Base-by-base conservation (phyloP, 768 basidiomycete species). In the Suillus bovinus region DNA sequence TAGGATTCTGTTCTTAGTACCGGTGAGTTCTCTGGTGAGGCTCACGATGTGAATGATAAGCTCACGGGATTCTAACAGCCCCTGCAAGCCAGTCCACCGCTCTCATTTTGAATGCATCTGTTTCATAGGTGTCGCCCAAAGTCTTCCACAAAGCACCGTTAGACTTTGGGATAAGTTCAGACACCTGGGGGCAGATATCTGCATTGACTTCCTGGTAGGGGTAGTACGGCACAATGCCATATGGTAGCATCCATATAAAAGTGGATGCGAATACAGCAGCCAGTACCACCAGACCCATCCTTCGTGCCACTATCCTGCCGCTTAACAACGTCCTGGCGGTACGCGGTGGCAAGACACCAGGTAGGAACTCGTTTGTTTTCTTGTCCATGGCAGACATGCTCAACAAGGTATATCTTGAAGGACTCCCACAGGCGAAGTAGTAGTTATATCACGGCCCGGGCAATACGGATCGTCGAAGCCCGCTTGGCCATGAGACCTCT, bases 1-100 rank as follows among this genome's bases (percentile, higher is more conserved):
- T 75, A 84, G 1, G 79, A 80, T 65, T 83, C 82, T 16, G 84
- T 86, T 29, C 84, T n/a, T 85, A 53, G 58, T 64, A 31, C 20
- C 44, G 42, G 53, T 68, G 39, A 67, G 61, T 50, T 4, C 33
- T 27, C n/a, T 58, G n/a, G n/a, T 41, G 24, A 31, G 39, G 55
- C 42, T 50, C 4, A 13, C 31, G 29, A 41, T 31, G 20, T n/a
- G n/a, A 33, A 46, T 22, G 9, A 17, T n/a, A 44, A n/a, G 74
- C 76, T 72, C 62, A 80, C 78, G 65, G 86, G 33, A 80, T 66
- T 56, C 70, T 71, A 22, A 82, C 72, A 9, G 81, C 76, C 34
- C 76, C 76, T 17, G 71, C 72, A 38, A 81, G 74, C 76, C 73
- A 80, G 20, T 75, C 69, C 6, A 76, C 68, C 1, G 76, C 77